Conservation (phyloP, 140 eudicot genomes). For the Anethum foeniculum region DNA sequence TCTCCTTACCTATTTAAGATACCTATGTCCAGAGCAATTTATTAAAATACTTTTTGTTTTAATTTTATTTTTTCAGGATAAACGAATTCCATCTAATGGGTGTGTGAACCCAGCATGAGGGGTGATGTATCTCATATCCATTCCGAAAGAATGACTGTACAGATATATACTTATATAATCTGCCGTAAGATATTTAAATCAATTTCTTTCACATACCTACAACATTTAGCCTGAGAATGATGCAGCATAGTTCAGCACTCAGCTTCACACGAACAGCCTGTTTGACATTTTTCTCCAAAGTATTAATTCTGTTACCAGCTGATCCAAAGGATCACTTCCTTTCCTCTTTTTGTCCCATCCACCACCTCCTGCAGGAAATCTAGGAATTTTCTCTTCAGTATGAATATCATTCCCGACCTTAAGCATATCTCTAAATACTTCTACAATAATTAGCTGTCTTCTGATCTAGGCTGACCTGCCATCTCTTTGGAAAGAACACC, state of each 20-base stretch:
- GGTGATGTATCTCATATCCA: background rate
- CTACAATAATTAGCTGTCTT: background rate
- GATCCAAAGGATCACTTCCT: constrained; percentile 8
- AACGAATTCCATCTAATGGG: background rate
- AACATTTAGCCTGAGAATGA: constrained; percentile 7
- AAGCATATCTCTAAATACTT: background rate
- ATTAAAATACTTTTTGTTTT: background rate
- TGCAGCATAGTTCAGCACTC: background rate
- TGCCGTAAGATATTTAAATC: background rate
- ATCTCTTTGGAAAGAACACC: background rate
- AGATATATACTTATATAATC: background rate
- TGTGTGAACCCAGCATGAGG: background rate
- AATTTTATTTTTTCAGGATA: background rate
- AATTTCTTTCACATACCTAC: background rate
- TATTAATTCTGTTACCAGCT: background rate
- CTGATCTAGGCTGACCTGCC: background rate
- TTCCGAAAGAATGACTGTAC: background rate
- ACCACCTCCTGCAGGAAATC: constrained; percentile 4
- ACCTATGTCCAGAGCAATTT: too few species aligned
- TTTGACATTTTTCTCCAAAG: background rate
- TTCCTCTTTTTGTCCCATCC: constrained; percentile 6
- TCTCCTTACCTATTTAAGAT: background rate
- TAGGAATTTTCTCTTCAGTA: background rate
- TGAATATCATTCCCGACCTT: background rate
- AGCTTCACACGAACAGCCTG: background rate